Evolutionary conservation across 2,329 filamentous ascomycete genomes (phyloP).

Genomic region (Decorospora gaudefroyi): DNA sequence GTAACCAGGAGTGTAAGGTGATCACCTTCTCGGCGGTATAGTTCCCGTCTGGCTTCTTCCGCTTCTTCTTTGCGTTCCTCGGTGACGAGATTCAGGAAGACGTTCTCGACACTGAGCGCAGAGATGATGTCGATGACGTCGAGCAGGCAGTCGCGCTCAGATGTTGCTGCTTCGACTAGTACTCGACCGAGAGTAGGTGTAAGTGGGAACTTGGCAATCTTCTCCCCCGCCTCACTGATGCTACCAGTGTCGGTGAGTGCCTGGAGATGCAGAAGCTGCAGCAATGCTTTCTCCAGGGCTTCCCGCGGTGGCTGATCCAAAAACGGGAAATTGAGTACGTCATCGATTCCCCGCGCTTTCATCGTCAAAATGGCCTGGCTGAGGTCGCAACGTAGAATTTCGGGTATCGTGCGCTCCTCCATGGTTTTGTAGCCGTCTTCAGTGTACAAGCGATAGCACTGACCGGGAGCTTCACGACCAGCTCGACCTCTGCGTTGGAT

Average conservation of each 20-base stretch:
- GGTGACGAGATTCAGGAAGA: conserved; percentile 63
- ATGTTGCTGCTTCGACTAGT: conserved; percentile 74
- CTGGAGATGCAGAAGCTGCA: conserved; percentile 78
- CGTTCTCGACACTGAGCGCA: conserved; percentile 66
- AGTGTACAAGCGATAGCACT: conserved; percentile 89
- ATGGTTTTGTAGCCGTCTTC: conserved; percentile 72
- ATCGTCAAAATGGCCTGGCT: conserved; percentile 85
- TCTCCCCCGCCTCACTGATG: conserved; percentile 73
- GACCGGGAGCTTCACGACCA: conserved; percentile 86
- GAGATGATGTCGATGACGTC: conserved; percentile 85
- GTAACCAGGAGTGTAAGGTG: conserved; percentile 66
- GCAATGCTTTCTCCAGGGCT: conserved; percentile 76
- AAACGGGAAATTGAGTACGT: conserved; percentile 81
- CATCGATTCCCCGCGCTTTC: conserved; percentile 85
- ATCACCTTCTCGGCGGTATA: conserved; percentile 65
- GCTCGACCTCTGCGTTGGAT: conserved; percentile 91
- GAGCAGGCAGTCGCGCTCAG: conserved; percentile 71
- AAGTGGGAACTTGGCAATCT: conserved; percentile 82
- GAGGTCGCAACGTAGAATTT: conserved; percentile 89
- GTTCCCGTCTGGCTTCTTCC: conserved; percentile 58
- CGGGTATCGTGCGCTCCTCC: conserved; percentile 76
- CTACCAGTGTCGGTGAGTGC: conserved; percentile 72
- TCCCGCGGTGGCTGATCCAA: conserved; percentile 80
- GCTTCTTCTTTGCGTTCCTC: conserved; percentile 65
- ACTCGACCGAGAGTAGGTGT: conserved; percentile 81